Evolutionary conservation across 2,329 filamentous ascomycete genomes (phyloP).

Genomic region (Beauveria asiatica): DNA sequence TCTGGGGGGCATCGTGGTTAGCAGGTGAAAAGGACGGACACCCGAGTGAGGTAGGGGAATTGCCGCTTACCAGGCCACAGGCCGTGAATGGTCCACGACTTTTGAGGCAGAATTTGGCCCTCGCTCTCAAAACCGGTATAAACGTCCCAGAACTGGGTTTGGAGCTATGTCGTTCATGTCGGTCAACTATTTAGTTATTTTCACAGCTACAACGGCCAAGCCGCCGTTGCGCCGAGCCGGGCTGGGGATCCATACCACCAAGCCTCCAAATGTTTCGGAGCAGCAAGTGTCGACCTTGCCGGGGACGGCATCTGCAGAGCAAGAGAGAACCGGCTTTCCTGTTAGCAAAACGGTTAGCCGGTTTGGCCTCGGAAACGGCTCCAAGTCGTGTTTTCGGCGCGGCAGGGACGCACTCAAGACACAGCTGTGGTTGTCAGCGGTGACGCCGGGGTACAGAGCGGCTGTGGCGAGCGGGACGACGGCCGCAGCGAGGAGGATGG

Average conservation of each 20-base stretch:
- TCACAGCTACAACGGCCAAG: not conserved
- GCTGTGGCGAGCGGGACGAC: constrained; percentile 25
- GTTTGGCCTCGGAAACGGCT: not conserved
- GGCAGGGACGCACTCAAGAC: constrained; percentile 31
- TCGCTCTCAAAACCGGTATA: constrained; percentile 51
- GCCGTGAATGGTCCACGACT: constrained; percentile 53
- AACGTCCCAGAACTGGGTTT: constrained; percentile 57
- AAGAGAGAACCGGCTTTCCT: constrained; percentile 34
- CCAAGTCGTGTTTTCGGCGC: not conserved
- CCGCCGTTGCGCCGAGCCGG: not conserved
- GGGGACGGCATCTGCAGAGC: constrained; percentile 36
- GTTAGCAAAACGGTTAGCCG: not conserved
- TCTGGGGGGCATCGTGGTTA: constrained; percentile 19
- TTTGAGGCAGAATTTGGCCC: constrained; percentile 48
- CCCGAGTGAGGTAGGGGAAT: not conserved
- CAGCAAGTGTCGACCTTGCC: constrained; percentile 52
- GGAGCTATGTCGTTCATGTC: constrained; percentile 26
- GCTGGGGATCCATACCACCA: constrained; percentile 31
- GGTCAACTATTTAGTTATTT: not conserved
- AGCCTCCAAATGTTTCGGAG: constrained; percentile 54
- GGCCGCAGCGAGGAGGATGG: constrained; percentile 17
- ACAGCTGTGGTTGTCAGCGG: constrained; percentile 48
- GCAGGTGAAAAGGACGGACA: not conserved
- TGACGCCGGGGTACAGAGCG: constrained; percentile 35
- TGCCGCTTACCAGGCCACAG: constrained; percentile 39